Conservation (phyloP, 495 filamentous ascomycete species). For the Melanomma pulvis-pyrius region DNA sequence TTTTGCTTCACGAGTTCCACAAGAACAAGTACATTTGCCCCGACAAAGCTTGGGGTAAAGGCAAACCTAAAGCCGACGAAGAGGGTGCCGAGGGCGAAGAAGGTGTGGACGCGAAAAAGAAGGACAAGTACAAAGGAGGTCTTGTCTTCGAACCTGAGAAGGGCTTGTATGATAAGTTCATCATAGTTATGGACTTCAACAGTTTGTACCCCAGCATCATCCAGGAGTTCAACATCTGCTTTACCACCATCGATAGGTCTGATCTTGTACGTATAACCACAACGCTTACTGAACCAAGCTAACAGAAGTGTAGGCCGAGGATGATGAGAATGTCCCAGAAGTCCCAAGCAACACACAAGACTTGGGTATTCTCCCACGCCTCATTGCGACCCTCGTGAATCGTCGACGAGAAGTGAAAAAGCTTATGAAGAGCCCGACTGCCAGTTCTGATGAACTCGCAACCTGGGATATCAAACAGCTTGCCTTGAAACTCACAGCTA, state of each 20-base stretch:
- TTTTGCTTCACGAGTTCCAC: conserved; percentile 95
- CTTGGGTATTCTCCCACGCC: conserved; percentile 80
- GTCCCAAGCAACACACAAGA: conserved; percentile 63
- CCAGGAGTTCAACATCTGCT: conserved; percentile 99
- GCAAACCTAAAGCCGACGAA: conserved; percentile 67
- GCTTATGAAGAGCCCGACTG: conserved; percentile 90
- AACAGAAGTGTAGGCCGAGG: conserved; percentile 60
- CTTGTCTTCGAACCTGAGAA: conserved; percentile 98
- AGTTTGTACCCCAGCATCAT: conserved; percentile 98
- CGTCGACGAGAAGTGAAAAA: conserved; percentile 89
- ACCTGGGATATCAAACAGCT: conserved; percentile 99
- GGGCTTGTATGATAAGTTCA: conserved; percentile 93
- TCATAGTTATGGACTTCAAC: conserved; percentile 99
- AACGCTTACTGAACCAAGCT: conserved; percentile 10
- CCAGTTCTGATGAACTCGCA: conserved; percentile 81
- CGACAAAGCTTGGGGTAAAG: conserved; percentile 78
- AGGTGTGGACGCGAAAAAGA: conserved; percentile 79
- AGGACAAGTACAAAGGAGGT: conserved; percentile 98
- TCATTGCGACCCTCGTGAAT: conserved; percentile 87
- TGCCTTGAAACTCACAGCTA: conserved; percentile 94
- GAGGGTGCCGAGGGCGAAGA: conserved; percentile 74
- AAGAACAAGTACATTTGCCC: conserved; percentile 96
- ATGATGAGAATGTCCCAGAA: conserved; percentile 78
- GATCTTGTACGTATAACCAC: conserved; percentile 56
- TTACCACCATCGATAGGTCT: conserved; percentile 86